These are phyloP conservation scores for Apiospora pterosperma DNA, from an alignment of 2,329 filamentous ascomycete genomes.

Conservation along the genomic window DNA sequence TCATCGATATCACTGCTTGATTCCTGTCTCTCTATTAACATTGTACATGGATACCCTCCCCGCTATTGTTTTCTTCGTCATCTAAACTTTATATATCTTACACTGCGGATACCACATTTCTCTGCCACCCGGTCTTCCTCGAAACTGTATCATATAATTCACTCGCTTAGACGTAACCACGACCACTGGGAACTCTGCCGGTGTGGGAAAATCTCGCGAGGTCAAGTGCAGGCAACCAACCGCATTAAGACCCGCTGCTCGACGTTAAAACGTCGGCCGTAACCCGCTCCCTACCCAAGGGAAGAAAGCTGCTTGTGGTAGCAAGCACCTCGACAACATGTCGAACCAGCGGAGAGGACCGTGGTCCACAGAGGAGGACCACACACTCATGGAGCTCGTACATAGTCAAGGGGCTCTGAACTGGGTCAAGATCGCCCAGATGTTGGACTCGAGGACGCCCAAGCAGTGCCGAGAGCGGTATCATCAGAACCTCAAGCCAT, in stretches of 20 bases:
- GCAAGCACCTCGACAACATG: neutral
- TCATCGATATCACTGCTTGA: neutral
- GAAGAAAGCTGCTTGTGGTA: neutral
- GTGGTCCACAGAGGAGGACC: constrained; percentile 78
- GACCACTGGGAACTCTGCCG: neutral
- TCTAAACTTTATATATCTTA: constrained; percentile 3
- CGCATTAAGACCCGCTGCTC: neutral
- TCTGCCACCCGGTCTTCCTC: neutral
- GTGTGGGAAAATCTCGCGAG: no score
- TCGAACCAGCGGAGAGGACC: constrained; percentile 58
- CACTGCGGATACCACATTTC: neutral
- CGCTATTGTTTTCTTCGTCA: neutral
- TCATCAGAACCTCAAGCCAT: constrained; percentile 86
- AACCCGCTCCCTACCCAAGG: neutral
- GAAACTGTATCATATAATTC: neutral
- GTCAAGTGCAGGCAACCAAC: neutral
- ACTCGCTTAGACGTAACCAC: neutral
- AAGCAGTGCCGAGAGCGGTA: constrained; percentile 96
- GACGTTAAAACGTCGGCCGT: neutral
- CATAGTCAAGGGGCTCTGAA: constrained; percentile 71
- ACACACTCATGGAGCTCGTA: constrained; percentile 67
- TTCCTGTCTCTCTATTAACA: neutral
- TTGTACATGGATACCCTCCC: constrained; percentile 2
- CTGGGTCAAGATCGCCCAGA: constrained; percentile 83
- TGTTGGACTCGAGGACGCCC: constrained; percentile 74